Conservation (phyloP, 2,329 filamentous ascomycete genomes). For the Amesomyces nigricolor region DNA sequence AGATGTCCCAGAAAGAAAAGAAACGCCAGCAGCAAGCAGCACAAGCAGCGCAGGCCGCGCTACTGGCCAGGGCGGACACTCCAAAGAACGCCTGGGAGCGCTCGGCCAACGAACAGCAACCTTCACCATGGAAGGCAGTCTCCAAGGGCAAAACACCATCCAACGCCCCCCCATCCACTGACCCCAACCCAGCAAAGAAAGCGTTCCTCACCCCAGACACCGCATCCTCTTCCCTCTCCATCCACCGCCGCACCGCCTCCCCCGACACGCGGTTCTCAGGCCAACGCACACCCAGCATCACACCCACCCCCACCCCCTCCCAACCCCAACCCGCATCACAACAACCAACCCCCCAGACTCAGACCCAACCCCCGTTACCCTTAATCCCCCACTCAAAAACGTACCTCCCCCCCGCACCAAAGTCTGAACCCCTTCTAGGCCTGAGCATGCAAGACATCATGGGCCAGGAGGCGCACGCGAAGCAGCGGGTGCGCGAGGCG, state of each 20-base stretch:
- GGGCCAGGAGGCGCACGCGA: constrained; percentile 51
- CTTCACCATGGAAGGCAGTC: constrained; percentile 60
- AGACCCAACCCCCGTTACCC: constrained; percentile 33
- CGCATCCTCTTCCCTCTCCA: constrained; percentile 26
- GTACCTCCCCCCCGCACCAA: constrained; percentile 52
- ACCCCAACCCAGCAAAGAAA: constrained; percentile 33
- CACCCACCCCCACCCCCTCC: constrained; percentile 10
- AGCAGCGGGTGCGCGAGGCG: constrained; percentile 74
- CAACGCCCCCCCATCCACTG: constrained; percentile 39
- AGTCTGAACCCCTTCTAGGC: constrained; percentile 58
- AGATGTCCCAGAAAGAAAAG: constrained; percentile 85
- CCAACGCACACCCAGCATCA: constrained; percentile 37
- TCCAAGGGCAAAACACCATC: constrained; percentile 44
- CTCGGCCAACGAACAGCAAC: constrained; percentile 34
- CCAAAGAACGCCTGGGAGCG: constrained; percentile 44
- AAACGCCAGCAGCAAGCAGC: constrained; percentile 69
- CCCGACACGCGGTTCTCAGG: constrained; percentile 59
- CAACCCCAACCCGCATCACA: background rate
- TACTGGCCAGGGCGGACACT: constrained; percentile 21
- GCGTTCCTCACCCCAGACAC: constrained; percentile 39
- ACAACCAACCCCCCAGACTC: background rate
- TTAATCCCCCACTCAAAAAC: constrained; percentile 56
- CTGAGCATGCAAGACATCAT: constrained; percentile 52
- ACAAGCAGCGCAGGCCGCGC: constrained; percentile 27
- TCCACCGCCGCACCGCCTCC: constrained; percentile 48